Conservation (phyloP, 139 green algal species). For the Trebouxia sp. region DNA sequence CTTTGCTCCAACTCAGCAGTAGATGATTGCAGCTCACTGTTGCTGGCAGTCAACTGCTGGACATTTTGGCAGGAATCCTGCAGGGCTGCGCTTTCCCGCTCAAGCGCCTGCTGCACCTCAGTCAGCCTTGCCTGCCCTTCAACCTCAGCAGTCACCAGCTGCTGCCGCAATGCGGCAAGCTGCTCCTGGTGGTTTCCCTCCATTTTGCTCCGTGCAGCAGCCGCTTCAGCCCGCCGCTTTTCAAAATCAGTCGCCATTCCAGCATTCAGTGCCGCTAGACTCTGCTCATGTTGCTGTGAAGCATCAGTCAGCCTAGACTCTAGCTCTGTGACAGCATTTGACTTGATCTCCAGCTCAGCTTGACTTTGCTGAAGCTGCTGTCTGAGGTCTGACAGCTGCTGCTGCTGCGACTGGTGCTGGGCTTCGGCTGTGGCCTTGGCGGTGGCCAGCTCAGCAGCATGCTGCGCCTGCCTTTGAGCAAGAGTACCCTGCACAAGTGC, state of each 20-base stretch:
- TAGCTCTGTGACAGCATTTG: not conserved
- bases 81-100: not conserved
- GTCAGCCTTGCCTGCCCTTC: not conserved
- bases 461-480: not conserved
- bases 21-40: not conserved
- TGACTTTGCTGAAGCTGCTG: not conserved
- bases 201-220: not conserved
- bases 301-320: not conserved
- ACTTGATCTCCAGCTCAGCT: not conserved
- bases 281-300: constrained; percentile 1
- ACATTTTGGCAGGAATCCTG: not conserved
- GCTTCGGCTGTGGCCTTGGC: not conserved
- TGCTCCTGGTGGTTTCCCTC: not conserved
- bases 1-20: not conserved
- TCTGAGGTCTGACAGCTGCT: not conserved
- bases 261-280: not conserved
- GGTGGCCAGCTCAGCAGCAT: not conserved
- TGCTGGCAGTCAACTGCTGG: not conserved
- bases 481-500: not conserved
- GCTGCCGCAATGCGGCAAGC: not conserved
- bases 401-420: not conserved
- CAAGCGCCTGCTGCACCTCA: not conserved
- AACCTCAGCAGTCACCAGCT: not conserved
- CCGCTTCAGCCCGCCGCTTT: not conserved
- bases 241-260: not conserved